phyloP scores from a whole-genome alignment of 352 stramenopile species.

The Phytophthora ramorum region DNA sequence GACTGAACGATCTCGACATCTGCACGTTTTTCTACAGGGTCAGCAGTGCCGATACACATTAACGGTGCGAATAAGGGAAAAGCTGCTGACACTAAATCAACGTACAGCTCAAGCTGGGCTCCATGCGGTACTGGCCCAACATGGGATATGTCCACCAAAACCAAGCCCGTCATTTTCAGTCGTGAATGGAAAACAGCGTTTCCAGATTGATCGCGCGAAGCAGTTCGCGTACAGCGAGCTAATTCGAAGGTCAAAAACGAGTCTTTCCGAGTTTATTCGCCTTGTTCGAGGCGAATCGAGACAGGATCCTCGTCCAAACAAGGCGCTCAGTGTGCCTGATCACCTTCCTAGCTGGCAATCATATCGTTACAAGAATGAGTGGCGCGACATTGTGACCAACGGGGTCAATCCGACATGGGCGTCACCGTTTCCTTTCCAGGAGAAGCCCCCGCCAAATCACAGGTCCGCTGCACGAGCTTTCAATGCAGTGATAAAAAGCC shows the following conservation, averaged over 20 bases:
- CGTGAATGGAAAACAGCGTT: neutral
- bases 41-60: no score
- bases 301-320: constrained; percentile 4
- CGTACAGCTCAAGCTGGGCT: no score
- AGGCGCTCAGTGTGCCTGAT: constrained; percentile 5
- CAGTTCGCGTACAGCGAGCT: constrained; percentile 12
- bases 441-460: neutral
- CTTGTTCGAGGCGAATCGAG: neutral
- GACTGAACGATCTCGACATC: no score
- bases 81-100: no score
- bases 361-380: constrained; percentile 1
- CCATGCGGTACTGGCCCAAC: no score
- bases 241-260: constrained; percentile 9
- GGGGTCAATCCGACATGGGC: constrained; percentile 1
- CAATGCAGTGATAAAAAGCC: constrained; percentile 16
- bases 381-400: constrained; percentile 10
- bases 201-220: constrained; percentile 16
- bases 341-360: neutral
- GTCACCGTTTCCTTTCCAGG: neutral
- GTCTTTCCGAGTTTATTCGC: constrained; percentile 9
- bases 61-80: no score
- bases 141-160: neutral
- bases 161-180: neutral
- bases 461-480: neutral
- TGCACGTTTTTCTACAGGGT: no score